Evolutionary conservation across 2,329 filamentous ascomycete species (phyloP).

Genomic region (Teratosphaeriaceae sp.): DNA sequence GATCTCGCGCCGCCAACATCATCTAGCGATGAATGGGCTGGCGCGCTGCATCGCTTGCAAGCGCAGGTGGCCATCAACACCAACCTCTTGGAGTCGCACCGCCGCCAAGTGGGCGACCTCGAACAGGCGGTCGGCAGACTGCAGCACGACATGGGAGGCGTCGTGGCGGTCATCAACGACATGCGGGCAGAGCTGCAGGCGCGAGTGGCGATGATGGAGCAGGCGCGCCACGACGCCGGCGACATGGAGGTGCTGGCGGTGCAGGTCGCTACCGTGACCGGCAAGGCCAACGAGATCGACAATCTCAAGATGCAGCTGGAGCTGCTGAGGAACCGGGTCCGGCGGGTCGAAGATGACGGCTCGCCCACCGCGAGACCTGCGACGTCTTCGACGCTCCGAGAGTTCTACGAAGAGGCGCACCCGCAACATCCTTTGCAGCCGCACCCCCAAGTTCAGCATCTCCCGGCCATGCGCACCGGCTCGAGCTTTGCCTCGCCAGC

Average conservation of each 20-base stretch:
- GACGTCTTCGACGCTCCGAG: conserved; percentile 3
- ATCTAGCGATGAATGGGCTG: conserved; percentile 27
- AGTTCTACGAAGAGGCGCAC: conserved; percentile 3
- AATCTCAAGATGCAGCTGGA: conserved; percentile 41
- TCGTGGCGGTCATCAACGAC: conserved; percentile 30
- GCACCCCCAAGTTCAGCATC: conserved; percentile 11
- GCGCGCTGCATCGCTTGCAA: conserved; percentile 40
- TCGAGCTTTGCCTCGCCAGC: neutral
- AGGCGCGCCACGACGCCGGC: conserved; percentile 21
- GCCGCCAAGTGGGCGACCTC: conserved; percentile 36
- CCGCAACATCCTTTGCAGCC: conserved; percentile 10
- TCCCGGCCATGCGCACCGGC: conserved; percentile 23
- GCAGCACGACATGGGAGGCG: conserved; percentile 32
- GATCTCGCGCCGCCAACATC: neutral
- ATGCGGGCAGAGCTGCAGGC: conserved; percentile 31
- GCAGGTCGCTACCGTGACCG: conserved; percentile 34
- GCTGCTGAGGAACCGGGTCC: conserved; percentile 42
- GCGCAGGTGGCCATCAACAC: conserved; percentile 44
- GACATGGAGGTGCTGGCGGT: conserved; percentile 41
- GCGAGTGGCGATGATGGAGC: conserved; percentile 11
- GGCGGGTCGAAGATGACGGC: conserved; percentile 23
- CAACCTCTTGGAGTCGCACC: conserved; percentile 33
- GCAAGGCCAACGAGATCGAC: conserved; percentile 42
- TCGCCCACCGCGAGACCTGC: conserved; percentile 5
- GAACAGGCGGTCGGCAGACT: conserved; percentile 34